Conservation (phyloP, 2,329 filamentous ascomycete genomes). For the Ustulina deusta region DNA sequence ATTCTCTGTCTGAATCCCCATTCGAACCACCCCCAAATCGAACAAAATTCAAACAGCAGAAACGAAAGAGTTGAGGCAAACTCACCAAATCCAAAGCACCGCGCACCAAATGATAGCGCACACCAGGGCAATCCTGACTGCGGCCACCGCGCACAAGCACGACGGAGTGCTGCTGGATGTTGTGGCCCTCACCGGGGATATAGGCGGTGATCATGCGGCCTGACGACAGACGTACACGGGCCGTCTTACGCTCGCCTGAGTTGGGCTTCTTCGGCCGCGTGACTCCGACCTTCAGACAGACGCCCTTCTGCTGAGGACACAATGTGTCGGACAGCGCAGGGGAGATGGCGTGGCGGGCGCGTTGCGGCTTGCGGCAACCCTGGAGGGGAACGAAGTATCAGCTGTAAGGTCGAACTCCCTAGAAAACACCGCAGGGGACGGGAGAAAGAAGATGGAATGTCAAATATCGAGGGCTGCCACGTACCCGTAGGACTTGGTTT, state of each 20-base stretch:
- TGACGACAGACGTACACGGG: slow-evolving; percentile 87
- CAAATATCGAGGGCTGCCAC: slow-evolving; percentile 36
- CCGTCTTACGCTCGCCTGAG: slow-evolving; percentile 95
- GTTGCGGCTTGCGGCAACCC: slow-evolving; percentile 83
- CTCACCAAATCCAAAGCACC: slow-evolving; percentile 93
- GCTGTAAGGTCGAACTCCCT: not conserved
- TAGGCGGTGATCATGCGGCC: slow-evolving; percentile 91
- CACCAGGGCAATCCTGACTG: slow-evolving; percentile 97
- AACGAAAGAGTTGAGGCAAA: slow-evolving; percentile 43
- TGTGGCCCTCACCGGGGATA: slow-evolving; percentile 97
- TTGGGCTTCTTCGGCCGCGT: slow-evolving; percentile 99
- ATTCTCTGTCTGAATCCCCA: not conserved
- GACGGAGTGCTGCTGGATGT: slow-evolving; percentile 98
- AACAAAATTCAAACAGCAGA: not conserved
- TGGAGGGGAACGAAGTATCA: slow-evolving; percentile 47
- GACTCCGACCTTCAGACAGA: slow-evolving; percentile 93
- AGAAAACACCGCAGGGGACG: too few relatives aligned
- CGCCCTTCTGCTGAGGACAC: slow-evolving; percentile 90
- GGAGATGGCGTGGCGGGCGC: slow-evolving; percentile 86
- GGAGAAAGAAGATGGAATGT: not conserved
- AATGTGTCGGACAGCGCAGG: slow-evolving; percentile 79
- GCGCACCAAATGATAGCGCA: slow-evolving; percentile 92
- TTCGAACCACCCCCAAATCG: not conserved
- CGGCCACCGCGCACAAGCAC: slow-evolving; percentile 94
- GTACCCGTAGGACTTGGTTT: slow-evolving; percentile 75